Evolutionary conservation across 495 filamentous ascomycete genomes (phyloP).

Genomic region (Hypoxylon lienhwacheense): DNA sequence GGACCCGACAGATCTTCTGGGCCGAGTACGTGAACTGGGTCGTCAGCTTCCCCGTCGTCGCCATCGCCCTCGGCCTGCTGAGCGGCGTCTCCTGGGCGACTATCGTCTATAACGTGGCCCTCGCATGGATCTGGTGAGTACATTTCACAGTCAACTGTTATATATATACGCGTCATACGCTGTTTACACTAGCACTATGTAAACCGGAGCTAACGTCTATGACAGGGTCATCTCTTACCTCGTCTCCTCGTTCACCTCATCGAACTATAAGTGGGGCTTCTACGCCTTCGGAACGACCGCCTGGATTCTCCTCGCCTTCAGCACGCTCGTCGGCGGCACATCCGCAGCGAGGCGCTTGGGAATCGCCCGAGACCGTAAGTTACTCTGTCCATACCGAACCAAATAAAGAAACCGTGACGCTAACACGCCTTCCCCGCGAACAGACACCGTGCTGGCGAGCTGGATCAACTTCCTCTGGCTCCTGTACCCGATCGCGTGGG

Average conservation of each 20-base stretch:
- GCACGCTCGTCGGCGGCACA: slow-evolving; percentile 36
- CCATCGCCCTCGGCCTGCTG: slow-evolving; percentile 49
- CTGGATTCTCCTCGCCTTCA: slow-evolving; percentile 40
- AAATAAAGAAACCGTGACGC: too few species aligned
- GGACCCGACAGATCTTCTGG: slow-evolving; percentile 53
- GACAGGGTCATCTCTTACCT: slow-evolving; percentile 47
- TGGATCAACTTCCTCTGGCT: slow-evolving; percentile 53
- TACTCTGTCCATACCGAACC: not conserved
- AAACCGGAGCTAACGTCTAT: too few species aligned
- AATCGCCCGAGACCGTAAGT: slow-evolving; percentile 40
- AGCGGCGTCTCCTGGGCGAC: slow-evolving; percentile 51
- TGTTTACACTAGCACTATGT: slow-evolving; percentile 15
- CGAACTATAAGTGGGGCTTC: slow-evolving; percentile 58
- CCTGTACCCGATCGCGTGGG: slow-evolving; percentile 53
- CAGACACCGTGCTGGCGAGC: slow-evolving; percentile 43
- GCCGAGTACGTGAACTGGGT: slow-evolving; percentile 55
- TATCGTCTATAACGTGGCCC: slow-evolving; percentile 48
- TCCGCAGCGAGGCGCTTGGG: slow-evolving; percentile 42
- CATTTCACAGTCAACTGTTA: not conserved
- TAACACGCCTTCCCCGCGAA: too few species aligned
- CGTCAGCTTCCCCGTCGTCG: slow-evolving; percentile 47
- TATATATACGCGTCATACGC: not conserved
- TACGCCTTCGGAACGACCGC: slow-evolving; percentile 49
- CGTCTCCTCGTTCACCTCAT: slow-evolving; percentile 46
- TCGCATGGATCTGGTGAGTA: slow-evolving; percentile 50